A percentile compares a stretch with the other conserved stretches of the same genome.
Evolutionary conservation across 2,329 filamentous ascomycete species (phyloP).

Genomic region (Cladophialophora yegresii): DNA sequence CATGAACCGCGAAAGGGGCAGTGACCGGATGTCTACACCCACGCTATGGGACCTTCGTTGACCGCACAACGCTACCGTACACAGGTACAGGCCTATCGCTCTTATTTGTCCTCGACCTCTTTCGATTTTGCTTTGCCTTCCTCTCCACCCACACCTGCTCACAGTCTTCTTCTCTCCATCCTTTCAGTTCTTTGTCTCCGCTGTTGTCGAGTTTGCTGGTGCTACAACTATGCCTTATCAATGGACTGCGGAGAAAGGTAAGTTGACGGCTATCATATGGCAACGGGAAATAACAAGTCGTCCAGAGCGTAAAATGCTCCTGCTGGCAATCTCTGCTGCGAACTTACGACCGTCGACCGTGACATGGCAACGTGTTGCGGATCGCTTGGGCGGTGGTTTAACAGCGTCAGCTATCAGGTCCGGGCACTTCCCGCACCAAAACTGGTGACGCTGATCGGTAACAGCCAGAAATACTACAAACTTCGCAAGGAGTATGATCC

Average conservation of each 20-base stretch:
- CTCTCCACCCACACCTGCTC: conserved; percentile 13
- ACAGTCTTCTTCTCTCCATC: neutral
- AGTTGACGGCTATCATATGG: neutral
- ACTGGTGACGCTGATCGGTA: conserved; percentile 11
- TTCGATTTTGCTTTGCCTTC: conserved; percentile 9
- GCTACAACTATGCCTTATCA: conserved; percentile 26
- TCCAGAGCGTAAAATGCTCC: conserved; percentile 29
- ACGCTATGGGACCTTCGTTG: neutral
- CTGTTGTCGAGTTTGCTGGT: neutral
- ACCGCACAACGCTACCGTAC: conserved; percentile 29
- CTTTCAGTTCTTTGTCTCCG: conserved; percentile 1
- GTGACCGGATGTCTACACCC: neutral
- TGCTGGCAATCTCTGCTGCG: conserved; percentile 27
- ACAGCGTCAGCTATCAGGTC: conserved; percentile 34
- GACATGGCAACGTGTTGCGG: conserved; percentile 36
- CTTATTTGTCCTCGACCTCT: conserved; percentile 10
- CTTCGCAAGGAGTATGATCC: conserved; percentile 29
- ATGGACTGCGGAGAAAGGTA: conserved; percentile 26
- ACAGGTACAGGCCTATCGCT: neutral
- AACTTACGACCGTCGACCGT: conserved; percentile 30
- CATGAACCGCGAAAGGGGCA: neutral
- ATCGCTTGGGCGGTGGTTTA: conserved; percentile 31
- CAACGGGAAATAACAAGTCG: neutral
- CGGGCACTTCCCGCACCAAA: neutral
- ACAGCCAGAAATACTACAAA: conserved; percentile 37